Evolutionary conservation across 176 grass and related monocot genomes (phyloP), one percentile per base, ranked within the genome.

Genomic region (Paspalum vaginatum): DNA sequence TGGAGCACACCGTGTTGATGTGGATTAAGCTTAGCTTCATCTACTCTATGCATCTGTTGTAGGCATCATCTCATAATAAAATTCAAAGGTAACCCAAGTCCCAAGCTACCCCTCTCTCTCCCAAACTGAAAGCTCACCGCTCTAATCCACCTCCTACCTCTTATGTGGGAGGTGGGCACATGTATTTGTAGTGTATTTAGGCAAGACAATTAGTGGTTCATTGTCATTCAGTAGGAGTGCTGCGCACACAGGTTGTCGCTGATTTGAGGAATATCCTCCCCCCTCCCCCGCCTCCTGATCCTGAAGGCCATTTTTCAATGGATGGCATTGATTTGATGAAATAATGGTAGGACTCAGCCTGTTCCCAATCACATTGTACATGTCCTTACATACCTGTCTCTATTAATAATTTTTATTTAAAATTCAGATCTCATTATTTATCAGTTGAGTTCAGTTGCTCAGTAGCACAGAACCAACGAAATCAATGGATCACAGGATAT

Each of bases 381-480:
- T 46, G 39, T 12, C 21, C 18, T 11, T 46, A 21, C 40, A 67
- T 68, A 12, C 42, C 37, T 70, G 7, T 41, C 50, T 20, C 38
- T 40, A 32, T 42, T n/a, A 53, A 21, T 45, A 85, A 32, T 15
- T 63, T 70, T 63, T 52, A 27, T n/a, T n/a, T n/a, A n/a, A 51
- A 75, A 43, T 69, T 53, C 21, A 75, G 8, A 54, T n/a, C 12
- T 52, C 32, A 68, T 62, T 61, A 62, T 46, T 22, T 58, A 20
- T 74, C 32, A 32, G 32, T 4, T 67, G 2, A 79, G 62, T 38
- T 65, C 60, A 38, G 51, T 39, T 9, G 44, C 49, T 50, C 18
- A 64, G 78, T 82, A 64, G 39, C 41, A 77, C 38, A 18, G 16
- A 1, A 83, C 10, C 47, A 70, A 50, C 6, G 26, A 76, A 64